Percentiles rank a stretch among this genome's conserved stretches.
Evolutionary conservation across 2,329 filamentous ascomycete genomes (phyloP).

Genomic region (Fusarium nematophilum): DNA sequence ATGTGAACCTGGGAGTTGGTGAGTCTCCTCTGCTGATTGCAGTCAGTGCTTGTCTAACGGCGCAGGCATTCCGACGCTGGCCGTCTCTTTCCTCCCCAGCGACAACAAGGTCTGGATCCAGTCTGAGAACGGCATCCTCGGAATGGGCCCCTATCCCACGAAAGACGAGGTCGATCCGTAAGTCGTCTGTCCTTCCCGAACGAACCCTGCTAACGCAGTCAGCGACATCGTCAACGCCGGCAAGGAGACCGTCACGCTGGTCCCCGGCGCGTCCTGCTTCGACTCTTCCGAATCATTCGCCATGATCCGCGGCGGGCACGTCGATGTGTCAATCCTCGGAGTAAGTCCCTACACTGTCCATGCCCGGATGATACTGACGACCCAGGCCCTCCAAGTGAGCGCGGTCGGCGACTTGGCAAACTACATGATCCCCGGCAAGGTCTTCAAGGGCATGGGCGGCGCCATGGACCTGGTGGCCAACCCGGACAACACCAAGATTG

Average conservation of each 20-base stretch:
- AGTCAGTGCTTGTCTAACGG: slow-evolving; percentile 7
- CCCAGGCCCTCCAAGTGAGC: slow-evolving; percentile 77
- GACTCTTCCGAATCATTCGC: slow-evolving; percentile 85
- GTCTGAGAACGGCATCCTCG: slow-evolving; percentile 86
- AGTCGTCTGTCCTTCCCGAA: slow-evolving; percentile 25
- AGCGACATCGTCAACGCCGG: slow-evolving; percentile 86
- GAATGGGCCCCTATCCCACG: slow-evolving; percentile 84
- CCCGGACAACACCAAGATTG: slow-evolving; percentile 77
- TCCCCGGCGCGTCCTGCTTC: slow-evolving; percentile 81
- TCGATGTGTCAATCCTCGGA: slow-evolving; percentile 86
- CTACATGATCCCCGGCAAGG: slow-evolving; percentile 91
- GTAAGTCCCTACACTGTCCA: slow-evolving; percentile 47
- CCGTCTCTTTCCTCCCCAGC: slow-evolving; percentile 77
- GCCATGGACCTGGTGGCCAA: slow-evolving; percentile 81
- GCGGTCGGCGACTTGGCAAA: slow-evolving; percentile 85
- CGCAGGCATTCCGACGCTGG: slow-evolving; percentile 82
- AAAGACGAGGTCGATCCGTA: slow-evolving; percentile 75
- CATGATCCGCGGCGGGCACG: slow-evolving; percentile 88
- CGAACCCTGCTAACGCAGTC: slow-evolving; percentile 8
- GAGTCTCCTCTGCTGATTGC: neutral
- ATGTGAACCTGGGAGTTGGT: slow-evolving; percentile 82
- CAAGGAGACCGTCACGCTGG: slow-evolving; percentile 86
- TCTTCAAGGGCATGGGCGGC: slow-evolving; percentile 88
- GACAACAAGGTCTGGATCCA: slow-evolving; percentile 83
- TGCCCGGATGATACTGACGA: slow-evolving; percentile 16